These are phyloP conservation scores for Pisolithus thermaeus DNA, from an alignment of 1,284 basidiomycete genomes.

Conservation along the genomic window DNA sequence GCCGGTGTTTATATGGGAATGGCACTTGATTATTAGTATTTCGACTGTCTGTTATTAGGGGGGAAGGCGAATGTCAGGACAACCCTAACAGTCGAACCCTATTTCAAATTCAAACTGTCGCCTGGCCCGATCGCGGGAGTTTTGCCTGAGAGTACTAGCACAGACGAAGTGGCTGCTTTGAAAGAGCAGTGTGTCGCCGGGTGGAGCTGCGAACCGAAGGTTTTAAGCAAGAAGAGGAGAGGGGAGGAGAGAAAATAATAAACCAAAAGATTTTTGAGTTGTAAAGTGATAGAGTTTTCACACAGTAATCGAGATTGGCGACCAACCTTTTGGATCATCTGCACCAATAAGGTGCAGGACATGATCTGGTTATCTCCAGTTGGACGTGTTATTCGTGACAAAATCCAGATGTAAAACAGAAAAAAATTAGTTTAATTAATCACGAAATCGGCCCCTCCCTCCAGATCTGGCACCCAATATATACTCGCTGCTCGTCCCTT, in stretches of 20 bases:
- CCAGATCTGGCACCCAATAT: constrained; percentile 31
- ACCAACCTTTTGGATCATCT: constrained; percentile 34
- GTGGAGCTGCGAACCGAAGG: no score
- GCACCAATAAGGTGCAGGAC: constrained; percentile 31
- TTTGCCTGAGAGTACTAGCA: constrained; percentile 12
- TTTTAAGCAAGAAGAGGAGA: not conserved
- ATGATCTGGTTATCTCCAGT: constrained; percentile 12
- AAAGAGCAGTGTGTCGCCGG: no score
- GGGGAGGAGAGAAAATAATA: not conserved
- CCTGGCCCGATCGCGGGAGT: constrained; percentile 18
- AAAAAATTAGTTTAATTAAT: constrained; percentile 37
- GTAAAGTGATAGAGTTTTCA: constrained; percentile 36
- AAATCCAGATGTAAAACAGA: constrained; percentile 14
- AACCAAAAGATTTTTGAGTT: constrained; percentile 23
- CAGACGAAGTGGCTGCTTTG: no score
- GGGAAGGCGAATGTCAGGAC: not conserved
- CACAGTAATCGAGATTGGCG: constrained; percentile 31
- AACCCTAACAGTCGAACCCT: constrained; percentile 3
- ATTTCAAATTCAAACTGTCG: constrained; percentile 1
- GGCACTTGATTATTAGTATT: not conserved
- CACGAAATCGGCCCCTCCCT: constrained; percentile 26
- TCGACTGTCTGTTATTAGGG: not conserved
- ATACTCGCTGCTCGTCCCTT: constrained; percentile 16
- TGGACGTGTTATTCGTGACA: constrained; percentile 18
- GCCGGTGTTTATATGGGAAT: not conserved